Percentiles rank a stretch among this genome's conserved stretches.
Evolutionary conservation across 2,329 filamentous ascomycete species (phyloP).

Genomic region (Achaetomium macrosporum): DNA sequence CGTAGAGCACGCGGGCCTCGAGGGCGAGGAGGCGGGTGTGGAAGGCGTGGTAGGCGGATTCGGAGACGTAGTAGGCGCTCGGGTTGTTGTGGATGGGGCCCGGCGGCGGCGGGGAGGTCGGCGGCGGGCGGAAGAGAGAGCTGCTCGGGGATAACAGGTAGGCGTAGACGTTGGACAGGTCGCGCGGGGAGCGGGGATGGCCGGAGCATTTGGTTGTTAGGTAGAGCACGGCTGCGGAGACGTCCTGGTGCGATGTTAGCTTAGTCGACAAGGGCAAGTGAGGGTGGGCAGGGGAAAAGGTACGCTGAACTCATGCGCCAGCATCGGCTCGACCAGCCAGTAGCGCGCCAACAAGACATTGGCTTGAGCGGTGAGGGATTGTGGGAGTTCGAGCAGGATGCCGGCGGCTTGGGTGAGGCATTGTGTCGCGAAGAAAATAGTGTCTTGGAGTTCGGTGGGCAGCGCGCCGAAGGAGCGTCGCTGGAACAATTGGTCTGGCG

Average conservation of each 20-base stretch:
- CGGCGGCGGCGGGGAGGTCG: slow-evolving; percentile 26
- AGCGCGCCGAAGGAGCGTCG: slow-evolving; percentile 51
- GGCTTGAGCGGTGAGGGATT: slow-evolving; percentile 79
- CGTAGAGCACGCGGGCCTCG: slow-evolving; percentile 70
- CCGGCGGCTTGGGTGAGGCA: slow-evolving; percentile 72
- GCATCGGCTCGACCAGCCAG: slow-evolving; percentile 58
- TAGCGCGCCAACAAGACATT: slow-evolving; percentile 77
- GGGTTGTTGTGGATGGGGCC: slow-evolving; percentile 37
- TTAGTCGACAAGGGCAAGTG: slow-evolving; percentile 9
- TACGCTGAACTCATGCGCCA: slow-evolving; percentile 54
- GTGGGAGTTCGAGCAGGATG: slow-evolving; percentile 74
- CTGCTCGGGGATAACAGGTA: slow-evolving; percentile 66
- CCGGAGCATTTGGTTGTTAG: slow-evolving; percentile 77
- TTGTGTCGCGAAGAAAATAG: slow-evolving; percentile 65
- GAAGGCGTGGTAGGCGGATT: slow-evolving; percentile 62
- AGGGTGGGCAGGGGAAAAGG: not conserved
- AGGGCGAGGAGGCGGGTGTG: slow-evolving; percentile 61
- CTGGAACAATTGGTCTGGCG: slow-evolving; percentile 61
- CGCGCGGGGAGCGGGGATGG: slow-evolving; percentile 67
- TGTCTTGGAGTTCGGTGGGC: slow-evolving; percentile 63
- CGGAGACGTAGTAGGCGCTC: slow-evolving; percentile 62
- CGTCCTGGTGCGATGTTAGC: slow-evolving; percentile 49
- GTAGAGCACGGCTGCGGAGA: slow-evolving; percentile 76
- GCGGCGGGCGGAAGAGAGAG: slow-evolving; percentile 42
- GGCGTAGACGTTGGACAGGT: slow-evolving; percentile 76